Base-by-base conservation (phyloP, 805 yeast species). In the Wickerhamomyces kurtzmanii region DNA sequence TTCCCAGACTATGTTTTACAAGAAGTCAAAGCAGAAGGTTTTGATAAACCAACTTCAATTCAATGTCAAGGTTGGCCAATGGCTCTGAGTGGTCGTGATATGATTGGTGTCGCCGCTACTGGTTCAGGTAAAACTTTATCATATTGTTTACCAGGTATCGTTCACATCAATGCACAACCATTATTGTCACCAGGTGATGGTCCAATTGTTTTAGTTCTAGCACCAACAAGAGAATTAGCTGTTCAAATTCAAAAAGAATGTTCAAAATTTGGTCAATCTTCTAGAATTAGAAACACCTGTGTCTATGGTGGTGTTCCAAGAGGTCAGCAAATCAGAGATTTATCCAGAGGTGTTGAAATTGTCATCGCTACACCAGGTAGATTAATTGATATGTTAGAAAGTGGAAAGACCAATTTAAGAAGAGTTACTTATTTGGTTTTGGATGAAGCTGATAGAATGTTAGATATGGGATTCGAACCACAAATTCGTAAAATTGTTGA, bases 41-140 rank as follows among this genome's bases (percentile, higher is more conserved):
- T 91, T 65, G 91, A 78, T 31, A 72, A 65, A 40, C 98, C 98
- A 47, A 91, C 98, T 32, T 86, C 85, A 42, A 91, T 91, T 51
- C 98, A 91, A 67, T 85, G 96, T 61, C 98, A 91, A 68, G 98
- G 98, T 67, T 91, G 98, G 98, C 98, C 98, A 39, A 91, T 91
- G 98, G 98, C 98, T 51, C 68, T 87, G 34, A 76, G 89, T 47
- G 98, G 98, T 68, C 84, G 97, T 65, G 97, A 91, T 57, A 81
- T 91, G 89, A 83, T 91, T 60, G 98, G 98, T 71, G 80, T 91
- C 57, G 97, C 98, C 32, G 81, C 96, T 44, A 91, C 98, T 43
- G 98, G 98, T 63, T 87, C 96, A 31, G 98, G 98, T 71, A 91
- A 91, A 70, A 91, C 98, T 38, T 69, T 91, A 47, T 84, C 96